Evolutionary conservation across 768 basidiomycete species (phyloP).

Genomic region (Clathrus columnatus): DNA sequence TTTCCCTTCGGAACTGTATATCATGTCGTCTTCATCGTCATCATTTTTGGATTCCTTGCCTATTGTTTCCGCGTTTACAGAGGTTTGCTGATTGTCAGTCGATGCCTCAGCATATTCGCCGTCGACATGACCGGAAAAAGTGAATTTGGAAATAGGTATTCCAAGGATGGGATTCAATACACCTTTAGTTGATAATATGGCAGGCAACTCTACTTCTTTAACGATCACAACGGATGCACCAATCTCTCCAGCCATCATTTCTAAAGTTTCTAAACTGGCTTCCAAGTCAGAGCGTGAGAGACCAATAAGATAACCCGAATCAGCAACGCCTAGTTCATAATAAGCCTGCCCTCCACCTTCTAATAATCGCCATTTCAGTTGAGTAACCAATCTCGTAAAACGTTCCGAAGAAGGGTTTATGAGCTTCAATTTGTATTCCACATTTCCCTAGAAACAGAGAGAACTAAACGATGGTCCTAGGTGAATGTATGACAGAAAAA

Average conservation of each 20-base stretch:
- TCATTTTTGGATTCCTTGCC: background rate
- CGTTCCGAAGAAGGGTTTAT: slow-evolving; percentile 68
- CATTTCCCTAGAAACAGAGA: slow-evolving; percentile 51
- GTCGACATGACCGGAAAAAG: slow-evolving; percentile 21
- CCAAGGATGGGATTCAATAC: background rate
- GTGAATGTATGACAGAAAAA: background rate
- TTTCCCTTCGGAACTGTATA: background rate
- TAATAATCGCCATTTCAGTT: slow-evolving; percentile 89
- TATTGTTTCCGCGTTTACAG: background rate
- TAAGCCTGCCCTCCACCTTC: slow-evolving; percentile 80
- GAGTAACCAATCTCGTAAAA: slow-evolving; percentile 80
- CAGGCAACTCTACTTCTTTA: slow-evolving; percentile 77
- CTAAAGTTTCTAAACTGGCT: slow-evolving; percentile 75
- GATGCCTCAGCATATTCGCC: slow-evolving; percentile 15
- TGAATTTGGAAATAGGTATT: background rate
- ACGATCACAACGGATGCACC: slow-evolving; percentile 88
- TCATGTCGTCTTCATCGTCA: background rate
- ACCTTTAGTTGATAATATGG: slow-evolving; percentile 12
- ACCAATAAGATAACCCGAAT: slow-evolving; percentile 82
- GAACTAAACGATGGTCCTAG: background rate
- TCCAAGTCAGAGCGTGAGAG: slow-evolving; percentile 67
- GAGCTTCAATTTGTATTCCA: slow-evolving; percentile 92
- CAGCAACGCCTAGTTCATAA: slow-evolving; percentile 78
- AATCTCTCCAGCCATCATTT: slow-evolving; percentile 90
- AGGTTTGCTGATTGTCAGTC: slow-evolving; percentile 28